These are phyloP conservation scores for Podospora bellae-mahoneyi DNA, from an alignment of 495 filamentous ascomycete species.

Conservation along the genomic window DNA sequence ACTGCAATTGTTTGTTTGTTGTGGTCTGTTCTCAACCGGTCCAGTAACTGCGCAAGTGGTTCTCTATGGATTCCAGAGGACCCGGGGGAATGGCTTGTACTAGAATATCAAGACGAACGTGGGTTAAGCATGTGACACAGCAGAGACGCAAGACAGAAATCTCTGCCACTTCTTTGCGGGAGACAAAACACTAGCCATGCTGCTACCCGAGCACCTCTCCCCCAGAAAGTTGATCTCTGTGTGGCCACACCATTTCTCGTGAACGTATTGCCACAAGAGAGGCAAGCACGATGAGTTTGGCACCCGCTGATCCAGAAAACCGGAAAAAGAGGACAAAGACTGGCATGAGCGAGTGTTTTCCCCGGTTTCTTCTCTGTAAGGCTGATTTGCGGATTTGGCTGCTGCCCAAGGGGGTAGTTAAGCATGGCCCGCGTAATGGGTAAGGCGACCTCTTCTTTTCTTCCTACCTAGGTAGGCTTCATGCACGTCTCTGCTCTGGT, in stretches of 20 bases:
- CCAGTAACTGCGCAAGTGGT: not conserved
- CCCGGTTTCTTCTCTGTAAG: not conserved
- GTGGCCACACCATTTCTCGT: not conserved
- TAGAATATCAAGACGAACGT: not conserved
- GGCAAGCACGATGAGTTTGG: not conserved
- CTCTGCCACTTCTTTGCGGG: not conserved
- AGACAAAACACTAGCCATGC: not conserved
- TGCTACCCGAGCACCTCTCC: not conserved
- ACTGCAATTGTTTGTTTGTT: slow-evolving; percentile 5
- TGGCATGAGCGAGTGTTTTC: not conserved
- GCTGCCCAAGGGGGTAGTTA: not conserved
- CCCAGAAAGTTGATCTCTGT: not conserved
- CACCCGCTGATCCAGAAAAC: not conserved
- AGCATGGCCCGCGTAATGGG: not conserved
- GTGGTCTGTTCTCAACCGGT: not conserved
- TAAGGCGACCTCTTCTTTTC: not conserved
- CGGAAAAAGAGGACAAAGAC: not conserved
- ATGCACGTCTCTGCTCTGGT: not conserved
- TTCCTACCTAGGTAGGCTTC: not conserved
- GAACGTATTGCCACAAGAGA: not conserved
- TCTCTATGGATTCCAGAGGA: too few species aligned
- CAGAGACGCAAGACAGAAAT: not conserved
- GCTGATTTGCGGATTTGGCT: not conserved
- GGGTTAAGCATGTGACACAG: not conserved
- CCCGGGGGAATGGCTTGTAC: not conserved